Percentiles rank a stretch among this genome's conserved stretches.
Conservation (phyloP, 768 basidiomycete genomes). For the Pleurotus eryngii region DNA sequence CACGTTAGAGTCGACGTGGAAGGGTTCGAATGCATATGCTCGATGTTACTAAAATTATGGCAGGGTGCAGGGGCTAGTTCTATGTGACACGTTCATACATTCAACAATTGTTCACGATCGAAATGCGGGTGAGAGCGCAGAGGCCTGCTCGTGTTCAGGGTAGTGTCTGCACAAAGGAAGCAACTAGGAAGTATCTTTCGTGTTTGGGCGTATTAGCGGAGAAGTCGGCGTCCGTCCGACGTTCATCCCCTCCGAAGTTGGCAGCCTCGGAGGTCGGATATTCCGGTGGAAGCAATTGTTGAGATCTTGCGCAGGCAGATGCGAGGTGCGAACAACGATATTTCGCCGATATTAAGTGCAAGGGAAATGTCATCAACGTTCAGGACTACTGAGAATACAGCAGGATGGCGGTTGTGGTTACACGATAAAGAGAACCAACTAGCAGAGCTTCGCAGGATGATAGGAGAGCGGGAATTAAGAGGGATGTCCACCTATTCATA, state of each 20-base stretch:
- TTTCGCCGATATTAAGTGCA: constrained; percentile 7
- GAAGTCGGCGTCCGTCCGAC: not conserved
- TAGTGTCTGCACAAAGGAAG: not conserved
- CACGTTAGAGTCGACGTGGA: not conserved
- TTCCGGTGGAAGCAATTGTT: not conserved
- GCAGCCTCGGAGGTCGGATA: constrained; percentile 2
- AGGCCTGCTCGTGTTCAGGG: not conserved
- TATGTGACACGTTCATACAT: not conserved
- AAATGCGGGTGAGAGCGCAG: not conserved
- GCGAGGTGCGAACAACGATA: not conserved
- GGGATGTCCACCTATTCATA: not conserved
- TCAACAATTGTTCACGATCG: not conserved
- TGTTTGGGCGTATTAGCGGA: not conserved
- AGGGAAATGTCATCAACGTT: not conserved
- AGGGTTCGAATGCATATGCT: not conserved
- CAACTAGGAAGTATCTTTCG: not conserved
- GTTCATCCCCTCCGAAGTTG: not conserved
- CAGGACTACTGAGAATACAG: no score
- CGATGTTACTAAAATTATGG: not conserved
- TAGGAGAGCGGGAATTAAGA: no score
- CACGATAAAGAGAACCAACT: not conserved
- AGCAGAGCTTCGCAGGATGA: no score
- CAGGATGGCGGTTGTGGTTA: not conserved
- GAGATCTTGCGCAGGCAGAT: not conserved
- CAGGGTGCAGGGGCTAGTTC: no score